Conservation (phyloP, 2,329 filamentous ascomycete species). For the Aspergillus niger region DNA sequence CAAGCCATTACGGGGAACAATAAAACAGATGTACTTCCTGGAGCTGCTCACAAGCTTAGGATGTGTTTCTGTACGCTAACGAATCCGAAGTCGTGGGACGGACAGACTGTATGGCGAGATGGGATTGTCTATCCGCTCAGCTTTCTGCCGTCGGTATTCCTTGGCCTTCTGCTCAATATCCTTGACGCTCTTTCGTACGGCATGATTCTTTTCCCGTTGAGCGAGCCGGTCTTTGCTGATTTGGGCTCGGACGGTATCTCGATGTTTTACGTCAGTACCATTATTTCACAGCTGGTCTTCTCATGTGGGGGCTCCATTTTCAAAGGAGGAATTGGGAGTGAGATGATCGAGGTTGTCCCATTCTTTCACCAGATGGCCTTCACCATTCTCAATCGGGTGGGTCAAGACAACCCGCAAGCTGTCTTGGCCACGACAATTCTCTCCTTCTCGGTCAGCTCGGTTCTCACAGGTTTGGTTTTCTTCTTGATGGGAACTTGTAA, state of each 20-base stretch:
- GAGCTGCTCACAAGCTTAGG: slow-evolving; percentile 23
- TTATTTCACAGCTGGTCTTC: slow-evolving; percentile 88
- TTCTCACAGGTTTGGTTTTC: slow-evolving; percentile 89
- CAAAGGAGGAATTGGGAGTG: slow-evolving; percentile 86
- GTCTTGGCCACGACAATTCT: slow-evolving; percentile 94
- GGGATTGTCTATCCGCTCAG: slow-evolving; percentile 67
- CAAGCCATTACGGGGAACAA: slow-evolving; percentile 21
- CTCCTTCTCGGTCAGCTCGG: slow-evolving; percentile 84
- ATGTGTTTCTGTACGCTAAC: slow-evolving; percentile 40
- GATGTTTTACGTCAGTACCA: slow-evolving; percentile 98
- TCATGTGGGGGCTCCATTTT: slow-evolving; percentile 84
- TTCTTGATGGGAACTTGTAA: slow-evolving; percentile 85
- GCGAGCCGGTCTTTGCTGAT: slow-evolving; percentile 78
- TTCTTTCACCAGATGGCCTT: slow-evolving; percentile 99
- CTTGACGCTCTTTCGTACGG: slow-evolving; percentile 94
- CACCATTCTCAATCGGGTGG: slow-evolving; percentile 77
- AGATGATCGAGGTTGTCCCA: slow-evolving; percentile 97
- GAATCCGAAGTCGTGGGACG: slow-evolving; percentile 73
- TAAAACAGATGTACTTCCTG: slow-evolving; percentile 16
- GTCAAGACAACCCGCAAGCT: slow-evolving; percentile 76
- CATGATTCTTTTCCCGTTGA: slow-evolving; percentile 93
- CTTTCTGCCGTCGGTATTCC: slow-evolving; percentile 80
- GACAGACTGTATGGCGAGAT: slow-evolving; percentile 63
- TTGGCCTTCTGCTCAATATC: slow-evolving; percentile 88
- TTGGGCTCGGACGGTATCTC: slow-evolving; percentile 93